Percentiles rank a stretch among this genome's conserved stretches.
Conservation (phyloP, 805 yeast genomes). For the Sugiyamaella floridensis region DNA sequence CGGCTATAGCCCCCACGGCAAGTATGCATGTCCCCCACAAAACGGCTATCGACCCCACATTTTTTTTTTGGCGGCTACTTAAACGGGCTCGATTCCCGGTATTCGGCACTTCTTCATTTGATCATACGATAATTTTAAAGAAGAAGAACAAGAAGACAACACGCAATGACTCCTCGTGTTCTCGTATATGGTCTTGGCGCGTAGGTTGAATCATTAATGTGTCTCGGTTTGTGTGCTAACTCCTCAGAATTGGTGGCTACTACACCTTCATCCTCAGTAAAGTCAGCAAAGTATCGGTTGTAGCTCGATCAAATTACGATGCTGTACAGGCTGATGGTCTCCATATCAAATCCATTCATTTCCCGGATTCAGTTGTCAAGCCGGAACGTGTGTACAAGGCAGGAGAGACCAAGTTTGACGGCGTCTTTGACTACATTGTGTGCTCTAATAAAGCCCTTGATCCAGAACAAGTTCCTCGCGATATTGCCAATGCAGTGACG, state of each 20-base stretch:
- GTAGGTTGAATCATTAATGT: slow-evolving; percentile 2
- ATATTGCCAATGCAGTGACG: slow-evolving; percentile 19
- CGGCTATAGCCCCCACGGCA: background rate
- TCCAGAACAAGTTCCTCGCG: slow-evolving; percentile 26
- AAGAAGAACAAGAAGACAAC: too few species aligned
- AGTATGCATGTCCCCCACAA: background rate
- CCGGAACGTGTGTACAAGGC: slow-evolving; percentile 10
- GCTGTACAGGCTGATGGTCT: slow-evolving; percentile 13
- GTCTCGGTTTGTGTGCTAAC: background rate
- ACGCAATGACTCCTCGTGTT: background rate
- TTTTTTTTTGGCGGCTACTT: too few species aligned
- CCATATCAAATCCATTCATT: slow-evolving; percentile 4
- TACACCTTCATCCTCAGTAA: slow-evolving; percentile 11
- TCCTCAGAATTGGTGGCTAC: slow-evolving; percentile 13
- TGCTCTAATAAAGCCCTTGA: slow-evolving; percentile 18
- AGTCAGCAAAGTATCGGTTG: slow-evolving; percentile 8
- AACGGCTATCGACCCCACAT: background rate
- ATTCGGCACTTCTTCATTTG: background rate
- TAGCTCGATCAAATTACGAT: slow-evolving; percentile 15
- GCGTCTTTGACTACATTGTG: slow-evolving; percentile 7
- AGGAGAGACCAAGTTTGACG: slow-evolving; percentile 1
- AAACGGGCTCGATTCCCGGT: too few species aligned
- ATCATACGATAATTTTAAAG: background rate
- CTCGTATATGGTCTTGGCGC: slow-evolving; percentile 12
- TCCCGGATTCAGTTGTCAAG: slow-evolving; percentile 6